Conservation (phyloP, 2,329 filamentous ascomycete genomes). For the Elsinoe australis region DNA sequence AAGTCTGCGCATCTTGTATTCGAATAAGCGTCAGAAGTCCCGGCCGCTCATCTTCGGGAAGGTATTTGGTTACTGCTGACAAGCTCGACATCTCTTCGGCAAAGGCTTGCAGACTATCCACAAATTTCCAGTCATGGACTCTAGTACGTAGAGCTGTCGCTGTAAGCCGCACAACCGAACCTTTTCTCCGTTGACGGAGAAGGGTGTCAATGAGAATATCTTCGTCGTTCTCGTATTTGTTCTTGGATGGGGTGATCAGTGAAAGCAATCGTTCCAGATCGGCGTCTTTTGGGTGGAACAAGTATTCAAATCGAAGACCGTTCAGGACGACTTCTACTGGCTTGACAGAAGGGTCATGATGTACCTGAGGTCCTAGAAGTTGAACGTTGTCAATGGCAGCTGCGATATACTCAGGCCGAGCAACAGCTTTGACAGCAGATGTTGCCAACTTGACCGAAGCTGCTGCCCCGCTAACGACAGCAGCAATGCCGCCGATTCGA, state of each 20-base stretch:
- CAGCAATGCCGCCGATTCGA: slow-evolving; percentile 65
- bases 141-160: slow-evolving; percentile 57
- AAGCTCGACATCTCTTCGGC: slow-evolving; percentile 73
- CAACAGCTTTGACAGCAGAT: slow-evolving; percentile 73
- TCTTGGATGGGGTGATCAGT: slow-evolving; percentile 82
- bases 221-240: slow-evolving; percentile 81
- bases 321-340: slow-evolving; percentile 47
- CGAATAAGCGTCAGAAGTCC: slow-evolving; percentile 69
- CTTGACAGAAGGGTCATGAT: slow-evolving; percentile 32
- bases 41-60: slow-evolving; percentile 90
- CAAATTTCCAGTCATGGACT: slow-evolving; percentile 55
- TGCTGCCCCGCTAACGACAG: slow-evolving; percentile 69
- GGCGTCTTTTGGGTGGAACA: slow-evolving; percentile 62
- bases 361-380: slow-evolving; percentile 57
- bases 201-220: slow-evolving; percentile 93
- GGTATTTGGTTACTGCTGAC: slow-evolving; percentile 83
- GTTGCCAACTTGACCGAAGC: slow-evolving; percentile 68
- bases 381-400: slow-evolving; percentile 67
- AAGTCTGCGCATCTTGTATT: slow-evolving; percentile 55
- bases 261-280: slow-evolving; percentile 78
- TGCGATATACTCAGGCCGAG: slow-evolving; percentile 63
- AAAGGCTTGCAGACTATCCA: slow-evolving; percentile 62
- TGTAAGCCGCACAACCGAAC: slow-evolving; percentile 66
- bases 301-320: slow-evolving; percentile 64
- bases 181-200: slow-evolving; percentile 76